These are phyloP conservation scores for Henckelia pumila DNA, from an alignment of 257 asterid genomes.

Conservation along the genomic window DNA sequence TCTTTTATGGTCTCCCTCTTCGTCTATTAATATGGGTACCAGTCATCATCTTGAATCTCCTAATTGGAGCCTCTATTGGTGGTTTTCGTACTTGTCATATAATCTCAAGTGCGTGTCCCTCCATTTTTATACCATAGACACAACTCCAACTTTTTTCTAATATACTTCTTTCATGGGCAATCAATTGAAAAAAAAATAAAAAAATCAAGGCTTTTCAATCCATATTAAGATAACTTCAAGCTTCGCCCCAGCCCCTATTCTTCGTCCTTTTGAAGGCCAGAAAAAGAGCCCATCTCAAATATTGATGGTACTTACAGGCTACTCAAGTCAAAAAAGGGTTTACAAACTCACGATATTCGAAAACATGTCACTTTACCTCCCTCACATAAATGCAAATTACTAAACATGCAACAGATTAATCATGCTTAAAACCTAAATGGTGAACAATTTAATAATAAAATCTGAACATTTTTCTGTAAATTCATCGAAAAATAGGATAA, in stretches of 20 bases:
- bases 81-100: no score
- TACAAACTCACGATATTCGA: background rate
- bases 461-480: slow-evolving; percentile 6
- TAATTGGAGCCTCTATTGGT: no score
- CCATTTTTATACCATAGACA: no score
- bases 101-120: no score
- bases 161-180: no score
- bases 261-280: background rate
- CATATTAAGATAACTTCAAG: background rate
- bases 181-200: no score
- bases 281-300: background rate
- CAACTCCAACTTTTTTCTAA: no score
- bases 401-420: background rate
- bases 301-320: background rate
- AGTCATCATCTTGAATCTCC: no score
- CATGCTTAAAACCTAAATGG: background rate
- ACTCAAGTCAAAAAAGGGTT: background rate
- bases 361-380: background rate
- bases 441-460: background rate
- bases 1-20: no score
- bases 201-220: background rate
- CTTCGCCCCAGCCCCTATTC: background rate
- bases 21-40: no score
- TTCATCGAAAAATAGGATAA: background rate
- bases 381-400: background rate